Evolutionary conservation across 768 basidiomycete genomes (phyloP), one percentile per base, ranked within the genome.

Genomic region (Lactarius evosmus): DNA sequence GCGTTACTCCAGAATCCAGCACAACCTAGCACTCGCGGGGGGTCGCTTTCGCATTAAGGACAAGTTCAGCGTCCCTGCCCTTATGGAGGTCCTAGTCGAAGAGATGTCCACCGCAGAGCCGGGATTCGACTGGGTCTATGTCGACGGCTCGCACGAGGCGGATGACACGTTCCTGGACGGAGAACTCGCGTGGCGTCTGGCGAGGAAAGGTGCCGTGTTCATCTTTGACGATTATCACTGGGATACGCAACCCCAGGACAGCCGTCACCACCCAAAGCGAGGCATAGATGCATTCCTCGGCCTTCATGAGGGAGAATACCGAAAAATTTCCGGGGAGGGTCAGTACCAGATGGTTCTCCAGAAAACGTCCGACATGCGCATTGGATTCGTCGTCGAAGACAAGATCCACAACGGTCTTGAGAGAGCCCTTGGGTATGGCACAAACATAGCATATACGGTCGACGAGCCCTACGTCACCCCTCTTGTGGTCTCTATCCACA

Each of bases 111-210:
- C 67, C 22, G 65, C 46, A 0, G 34, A 70, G 1, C 73, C 79
- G 19, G 84, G 84, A 2, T 86, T 81, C 65, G 82, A 85, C 65
- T 86, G 82, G 79, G 73, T 85, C 17, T 85, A 86, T 66, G 69
- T 85, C 52, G 83, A 85, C 61, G 84, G 84, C 4, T 83, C 83
- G 7, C 84, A 85, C 69, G 79, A 81, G 58, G 82, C 84, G 8
- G 82, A 83, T 64, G 85, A 85, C 66, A 85, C 83, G 0, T 73
- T 85, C 54, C 75, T 85, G n/a, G 85, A 86, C 67, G 84, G 78
- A 8, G 85, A 85, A 70, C 72, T 85, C 34, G 78, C 77, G 2
- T 85, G 84, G 84, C 75, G 85, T 6, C 72, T 86, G 19, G 81
- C 83, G 2, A 74, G 76, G 58, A 75, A 79, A 34, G 81, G 78